Conservation (phyloP, 768 basidiomycete species). For the Naematelia aurantialba region DNA sequence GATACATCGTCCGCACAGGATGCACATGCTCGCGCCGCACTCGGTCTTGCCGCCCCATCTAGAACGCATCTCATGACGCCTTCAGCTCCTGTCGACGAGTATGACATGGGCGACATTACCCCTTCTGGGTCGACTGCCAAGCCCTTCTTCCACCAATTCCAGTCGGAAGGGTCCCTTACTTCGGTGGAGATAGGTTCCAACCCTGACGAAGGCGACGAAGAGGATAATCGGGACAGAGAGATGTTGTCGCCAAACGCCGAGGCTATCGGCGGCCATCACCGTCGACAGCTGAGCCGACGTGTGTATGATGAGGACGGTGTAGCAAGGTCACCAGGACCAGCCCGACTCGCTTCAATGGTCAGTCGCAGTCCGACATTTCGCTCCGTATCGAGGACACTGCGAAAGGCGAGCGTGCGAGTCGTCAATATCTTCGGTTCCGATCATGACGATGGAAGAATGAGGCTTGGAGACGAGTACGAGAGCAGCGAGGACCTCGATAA, state of each 20-base stretch:
- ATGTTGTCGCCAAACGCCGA: neutral
- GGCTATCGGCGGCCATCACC: neutral
- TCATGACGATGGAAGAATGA: constrained; percentile 13
- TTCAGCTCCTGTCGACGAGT: constrained; percentile 16
- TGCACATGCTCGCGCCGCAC: constrained; percentile 6
- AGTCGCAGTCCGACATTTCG: constrained; percentile 29
- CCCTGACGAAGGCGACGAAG: constrained; percentile 5
- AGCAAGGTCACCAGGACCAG: constrained; percentile 4
- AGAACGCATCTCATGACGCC: neutral
- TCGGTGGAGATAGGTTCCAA: constrained; percentile 1
- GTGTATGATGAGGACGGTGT: constrained; percentile 29
- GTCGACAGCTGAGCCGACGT: constrained; percentile 6
- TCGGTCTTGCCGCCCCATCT: constrained; percentile 4
- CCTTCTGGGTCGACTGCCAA: neutral
- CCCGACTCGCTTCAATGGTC: constrained; percentile 12
- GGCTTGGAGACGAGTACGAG: constrained; percentile 14
- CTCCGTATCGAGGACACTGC: constrained; percentile 26
- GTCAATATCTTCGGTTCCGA: constrained; percentile 33
- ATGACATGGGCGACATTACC: constrained; percentile 13
- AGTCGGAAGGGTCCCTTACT: constrained; percentile 4
- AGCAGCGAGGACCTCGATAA: neutral
- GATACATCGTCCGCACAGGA: neutral
- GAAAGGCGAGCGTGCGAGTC: constrained; percentile 36
- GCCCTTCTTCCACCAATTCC: constrained; percentile 10
- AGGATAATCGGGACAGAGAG: neutral